Evolutionary conservation across 2,329 filamentous ascomycete genomes (phyloP), one percentile per base, ranked within the genome.

Genomic region (Fusarium nurragi): DNA sequence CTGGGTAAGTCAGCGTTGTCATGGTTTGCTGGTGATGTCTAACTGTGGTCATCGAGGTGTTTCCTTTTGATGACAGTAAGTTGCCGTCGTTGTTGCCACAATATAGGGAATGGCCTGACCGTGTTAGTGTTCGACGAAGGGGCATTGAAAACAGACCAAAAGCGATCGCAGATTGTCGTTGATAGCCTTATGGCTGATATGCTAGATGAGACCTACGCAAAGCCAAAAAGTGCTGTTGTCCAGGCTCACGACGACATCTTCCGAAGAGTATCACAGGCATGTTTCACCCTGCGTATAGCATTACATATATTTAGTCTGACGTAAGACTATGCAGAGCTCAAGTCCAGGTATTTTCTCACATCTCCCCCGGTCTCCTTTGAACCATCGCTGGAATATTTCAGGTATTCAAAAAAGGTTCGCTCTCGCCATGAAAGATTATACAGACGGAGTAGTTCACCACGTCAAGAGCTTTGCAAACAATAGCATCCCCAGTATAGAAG

Each of bases 181-280:
- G 47, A 60, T 19, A 60, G 57, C 25, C 57, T 60, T 3, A 60
- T 60, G 57, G 55, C 55, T 21, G 36, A 60, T 5, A 60, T 60
- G 57, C 40, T 60, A 1, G 55, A 25, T 12, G 19, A 41, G 11
- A 6, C 21, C 5, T 60, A 60, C 6, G 32, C 36, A 0, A 54
- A 23, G 8, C 16, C 50, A 21, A 60, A 60, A 18, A 54, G 25
- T 4, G 28, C 55, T 12, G 57, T 60, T 10, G 57, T 60, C 3
- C 48, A 54, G 9, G 55, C 57, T 9, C 57, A 60, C 13, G 57
- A 60, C 12, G 55, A 60, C 6, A 54, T 60, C 0, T 60, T 60
- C 5, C 16, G 16, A 43, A 23, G 57, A 10, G 55, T 60, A 1
- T 60, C 57, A 12, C 11, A 54, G 11, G 57, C 43, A 32, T 16